Base-by-base conservation (phyloP, 140 eudicot species). In the Bidens hawaiensis region DNA sequence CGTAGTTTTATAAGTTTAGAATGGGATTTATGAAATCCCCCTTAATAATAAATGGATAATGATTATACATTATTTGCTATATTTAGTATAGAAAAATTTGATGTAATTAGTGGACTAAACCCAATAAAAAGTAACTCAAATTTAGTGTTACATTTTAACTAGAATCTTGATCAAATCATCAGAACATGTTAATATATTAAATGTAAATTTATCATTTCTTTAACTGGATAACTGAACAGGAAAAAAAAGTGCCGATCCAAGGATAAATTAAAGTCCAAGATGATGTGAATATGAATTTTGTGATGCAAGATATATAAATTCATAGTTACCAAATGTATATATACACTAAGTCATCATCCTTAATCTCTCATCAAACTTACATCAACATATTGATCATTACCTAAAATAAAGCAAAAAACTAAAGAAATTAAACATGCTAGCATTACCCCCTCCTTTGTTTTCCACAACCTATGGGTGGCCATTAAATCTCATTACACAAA, bases 371-470 rank as follows among this genome's bases (percentile, higher is more conserved):
- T 60, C 23, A 61, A 61, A 50, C 41, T 27, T 56, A 22, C 34
- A 26, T 15, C 56, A 69, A 43, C 33, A 68, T 55, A 18, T n/a
- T n/a, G n/a, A n/a, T 21, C 36, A 28, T 57, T 13, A 14, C 26
- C 36, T 28, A 28, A 33, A 19, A 64, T 4, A 17, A 25, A 11
- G 52, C 15, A 0, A 50, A 6, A 12, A 13, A 40, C 19, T 4
- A 52, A 26, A 4, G 10, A 52, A 36, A 1, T 3, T 5, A 52
- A 75, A 55, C 17, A 77, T 77, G 78, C 38, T 72, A 48, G 71
- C 72, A 12, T 31, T 72, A 38, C 62, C 78, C 45, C 75, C 75
- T 41, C 68, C 81, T 45, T 45, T 61, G 54, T 77, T 71, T 45
- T 52, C 57, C 38, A 47, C 60, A 50, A 30, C 52, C 46, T 42